Evolutionary conservation across 1,139 yeast genomes (phyloP), one percentile per base, ranked within the genome.

Genomic region (Arxiozyma telluris): DNA sequence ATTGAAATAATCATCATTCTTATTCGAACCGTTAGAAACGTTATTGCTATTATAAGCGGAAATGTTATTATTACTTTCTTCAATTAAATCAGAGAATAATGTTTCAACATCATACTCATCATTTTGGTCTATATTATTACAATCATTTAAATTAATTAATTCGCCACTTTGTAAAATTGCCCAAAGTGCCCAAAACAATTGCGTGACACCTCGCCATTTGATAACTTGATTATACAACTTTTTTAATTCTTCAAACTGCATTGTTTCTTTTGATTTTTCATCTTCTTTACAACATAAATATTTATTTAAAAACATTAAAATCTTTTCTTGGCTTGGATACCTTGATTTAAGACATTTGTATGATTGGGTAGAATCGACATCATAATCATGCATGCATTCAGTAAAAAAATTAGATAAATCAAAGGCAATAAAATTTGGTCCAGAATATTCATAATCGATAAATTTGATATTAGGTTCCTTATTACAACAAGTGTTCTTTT

Each of bases 361-460:
- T 1, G 84, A 80, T 61, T 86, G 83, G 1, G 58, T 34, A 11
- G 22, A 27, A 44, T 61, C 42, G 2, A 47, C 59, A 65, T 87
- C 88, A 67, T 90, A 93, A 71, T 93, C 89, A 45, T 89, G 80
- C 97, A 91, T 93, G 96, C 98, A 91, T 70, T 91, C 98, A 58
- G 87, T 80, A 55, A 81, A 76, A 70, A 91, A 97, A 70, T 93
- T 91, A 20, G 90, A 89, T 54, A 93, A 80, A 68, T 93, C 98
- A 67, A 76, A 87, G 0, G 94, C 96, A 1, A 96, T 87, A 53
- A 84, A 76, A 66, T 91, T 91, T 18, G 95, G 83, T 1, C 96
- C 97, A 0, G 96, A 84, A 69, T 91, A 93, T 72, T 93, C 98
- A 68, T 91, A 93, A 69, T 93, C 98, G 65, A 93, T 93, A 22